These are phyloP conservation scores for Rhizodiscina lignyota DNA, from an alignment of 495 filamentous ascomycete species.

Conservation along the genomic window DNA sequence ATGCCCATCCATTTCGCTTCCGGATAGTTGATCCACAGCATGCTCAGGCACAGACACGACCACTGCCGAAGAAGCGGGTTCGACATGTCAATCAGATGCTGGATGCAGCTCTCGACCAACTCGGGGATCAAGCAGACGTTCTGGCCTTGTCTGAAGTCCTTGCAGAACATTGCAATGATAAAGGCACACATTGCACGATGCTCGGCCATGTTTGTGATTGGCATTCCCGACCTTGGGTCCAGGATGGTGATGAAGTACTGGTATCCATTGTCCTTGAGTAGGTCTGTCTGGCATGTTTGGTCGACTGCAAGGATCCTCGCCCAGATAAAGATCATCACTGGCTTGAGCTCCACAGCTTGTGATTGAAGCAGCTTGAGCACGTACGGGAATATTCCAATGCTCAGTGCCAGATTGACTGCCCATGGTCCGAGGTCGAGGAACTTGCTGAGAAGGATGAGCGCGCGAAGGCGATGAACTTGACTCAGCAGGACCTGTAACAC, in stretches of 20 bases:
- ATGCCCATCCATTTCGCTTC: conserved; percentile 94
- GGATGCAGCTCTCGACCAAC: conserved; percentile 68
- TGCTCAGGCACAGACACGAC: conserved; percentile 91
- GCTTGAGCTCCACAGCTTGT: conserved; percentile 83
- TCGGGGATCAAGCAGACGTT: conserved; percentile 72
- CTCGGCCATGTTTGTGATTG: conserved; percentile 69
- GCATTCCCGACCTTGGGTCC: conserved; percentile 64
- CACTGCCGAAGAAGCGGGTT: conserved; percentile 87
- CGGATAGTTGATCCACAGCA: conserved; percentile 78
- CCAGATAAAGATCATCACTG: conserved; percentile 99
- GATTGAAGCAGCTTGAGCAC: conserved; percentile 93
- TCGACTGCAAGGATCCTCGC: conserved; percentile 92
- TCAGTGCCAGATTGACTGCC: conserved; percentile 90
- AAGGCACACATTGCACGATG: conserved; percentile 99
- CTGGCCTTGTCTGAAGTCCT: conserved; percentile 78
- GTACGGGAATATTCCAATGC: conserved; percentile 97
- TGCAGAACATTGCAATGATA: conserved; percentile 92
- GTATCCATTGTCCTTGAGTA: conserved; percentile 92
- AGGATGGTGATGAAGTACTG: conserved; percentile 90
- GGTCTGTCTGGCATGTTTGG: conserved; percentile 73
- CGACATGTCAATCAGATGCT: conserved; percentile 64
- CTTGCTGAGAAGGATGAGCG: conserved; percentile 79
- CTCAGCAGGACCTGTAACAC: conserved; percentile 91
- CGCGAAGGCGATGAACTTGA: conserved; percentile 85
- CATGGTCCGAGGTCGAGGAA: conserved; percentile 93